Evolutionary conservation across 768 basidiomycete genomes (phyloP), one percentile per base, ranked within the genome.

Genomic region (Suillus subluteus): DNA sequence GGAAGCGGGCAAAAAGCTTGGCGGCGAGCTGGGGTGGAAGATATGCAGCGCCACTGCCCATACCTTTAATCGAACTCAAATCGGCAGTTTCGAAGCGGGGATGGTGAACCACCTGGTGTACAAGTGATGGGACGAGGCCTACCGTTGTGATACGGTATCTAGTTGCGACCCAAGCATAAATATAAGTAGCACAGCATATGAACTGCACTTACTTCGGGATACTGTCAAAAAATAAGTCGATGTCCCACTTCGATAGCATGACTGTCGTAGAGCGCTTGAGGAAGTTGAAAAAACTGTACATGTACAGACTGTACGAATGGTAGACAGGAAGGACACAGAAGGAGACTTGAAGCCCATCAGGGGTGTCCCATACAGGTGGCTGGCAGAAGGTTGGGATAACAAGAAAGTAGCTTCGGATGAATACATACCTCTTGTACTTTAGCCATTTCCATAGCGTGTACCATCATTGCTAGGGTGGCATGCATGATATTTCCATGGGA

Each of bases 291-390:
- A 90, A 81, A 18, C 76, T 75, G 71, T 82, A 84, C 0, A 71
- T 52, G 67, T 86, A 82, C 7, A 89, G 75, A n/a, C 79, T 90
- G 69, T 84, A 88, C 1, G 83, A 76, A 68, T 91, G 90, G 68
- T 89, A 85, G 32, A 90, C 73, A 0, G 90, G 90, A 5, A 91
- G 77, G 68, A 86, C 84, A 0, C 80, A 84, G 35, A 91, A 79
- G 1, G 68, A 65, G 3, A 85, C 71, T 0, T 83, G 82, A 6
- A 83, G 70, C 23, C 78, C 80, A 63, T 82, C 80, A 11, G 81
- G 82, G 9, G 76, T 81, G 4, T 67, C 58, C 1, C 75, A 76
- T 4, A 72, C 70, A 40, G 79, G 78, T 6, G 81, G 78, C 82
- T 84, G 50, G 38, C 6, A 12, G 41, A 9, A 23, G 18, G 4